These are phyloP conservation scores for Thermothielavioides terrestris DNA, from an alignment of 495 filamentous ascomycete species.

Conservation along the genomic window DNA sequence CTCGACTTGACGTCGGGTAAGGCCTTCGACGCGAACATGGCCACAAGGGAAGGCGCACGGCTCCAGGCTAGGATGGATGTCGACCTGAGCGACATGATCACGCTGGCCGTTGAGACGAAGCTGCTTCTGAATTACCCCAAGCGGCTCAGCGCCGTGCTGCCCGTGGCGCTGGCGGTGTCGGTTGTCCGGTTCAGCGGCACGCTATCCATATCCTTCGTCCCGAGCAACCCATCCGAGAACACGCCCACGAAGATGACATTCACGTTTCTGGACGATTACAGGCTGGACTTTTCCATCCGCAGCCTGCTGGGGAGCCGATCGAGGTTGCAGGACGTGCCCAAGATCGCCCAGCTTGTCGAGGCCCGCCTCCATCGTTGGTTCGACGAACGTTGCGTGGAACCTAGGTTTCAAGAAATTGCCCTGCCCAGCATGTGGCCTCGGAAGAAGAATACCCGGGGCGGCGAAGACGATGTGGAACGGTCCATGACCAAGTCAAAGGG, in stretches of 20 bases:
- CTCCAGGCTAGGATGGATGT: constrained; percentile 97
- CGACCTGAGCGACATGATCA: constrained; percentile 90
- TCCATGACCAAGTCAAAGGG: constrained; percentile 40
- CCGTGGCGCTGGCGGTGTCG: constrained; percentile 81
- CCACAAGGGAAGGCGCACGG: constrained; percentile 52
- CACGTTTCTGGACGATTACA: constrained; percentile 90
- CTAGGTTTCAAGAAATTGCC: constrained; percentile 89
- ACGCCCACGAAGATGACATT: constrained; percentile 79
- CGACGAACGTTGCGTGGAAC: constrained; percentile 91
- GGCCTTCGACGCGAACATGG: constrained; percentile 36
- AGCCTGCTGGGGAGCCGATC: constrained; percentile 87
- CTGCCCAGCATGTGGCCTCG: constrained; percentile 91
- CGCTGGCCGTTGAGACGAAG: constrained; percentile 87
- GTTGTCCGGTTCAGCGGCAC: constrained; percentile 94
- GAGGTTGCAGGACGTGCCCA: constrained; percentile 89
- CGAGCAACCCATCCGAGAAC: constrained; percentile 47
- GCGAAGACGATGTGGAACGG: constrained; percentile 41
- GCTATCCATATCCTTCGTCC: constrained; percentile 83
- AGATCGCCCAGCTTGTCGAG: constrained; percentile 93
- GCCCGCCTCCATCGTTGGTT: constrained; percentile 90
- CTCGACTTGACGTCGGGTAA: constrained; percentile 41
- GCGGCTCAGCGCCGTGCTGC: constrained; percentile 78
- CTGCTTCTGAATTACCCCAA: constrained; percentile 90
- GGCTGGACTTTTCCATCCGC: constrained; percentile 82
- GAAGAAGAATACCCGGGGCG: constrained; percentile 70